phyloP scores from a whole-genome alignment of 2,329 filamentous ascomycete species.

The Fusarium sp. region DNA sequence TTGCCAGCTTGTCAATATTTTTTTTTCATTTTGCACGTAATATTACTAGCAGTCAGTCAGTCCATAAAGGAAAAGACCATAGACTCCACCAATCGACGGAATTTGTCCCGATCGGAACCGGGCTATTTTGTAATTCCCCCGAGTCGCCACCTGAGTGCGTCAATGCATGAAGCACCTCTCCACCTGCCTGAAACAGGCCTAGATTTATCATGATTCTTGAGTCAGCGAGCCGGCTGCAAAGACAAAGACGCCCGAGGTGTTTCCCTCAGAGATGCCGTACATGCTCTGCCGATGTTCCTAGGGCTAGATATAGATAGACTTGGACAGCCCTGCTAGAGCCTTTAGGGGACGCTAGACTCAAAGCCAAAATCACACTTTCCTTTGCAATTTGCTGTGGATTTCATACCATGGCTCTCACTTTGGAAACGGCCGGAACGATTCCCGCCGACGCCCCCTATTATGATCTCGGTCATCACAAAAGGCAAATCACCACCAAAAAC shows the following conservation, averaged over 20 bases:
- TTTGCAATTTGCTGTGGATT: background rate
- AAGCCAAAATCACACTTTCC: background rate
- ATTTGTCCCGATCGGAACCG: background rate
- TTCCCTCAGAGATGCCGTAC: background rate
- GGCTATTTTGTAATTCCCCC: background rate
- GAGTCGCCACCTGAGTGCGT: background rate
- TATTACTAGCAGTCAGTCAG: background rate
- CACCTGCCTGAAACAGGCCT: background rate
- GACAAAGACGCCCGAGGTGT: background rate
- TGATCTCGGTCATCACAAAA: background rate
- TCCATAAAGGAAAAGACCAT: no score
- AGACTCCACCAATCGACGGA: background rate
- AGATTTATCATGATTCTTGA: background rate
- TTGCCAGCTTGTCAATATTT: background rate
- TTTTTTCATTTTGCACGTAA: background rate
- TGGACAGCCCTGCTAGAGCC: background rate
- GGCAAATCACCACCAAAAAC: background rate
- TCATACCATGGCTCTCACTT: background rate
- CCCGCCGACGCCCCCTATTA: background rate
- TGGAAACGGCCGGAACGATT: background rate
- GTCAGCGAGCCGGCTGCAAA: background rate
- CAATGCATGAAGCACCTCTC: background rate
- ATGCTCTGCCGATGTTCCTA: background rate
- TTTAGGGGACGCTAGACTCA: background rate
- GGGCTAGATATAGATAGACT: background rate